A percentile compares a stretch with the other conserved stretches of the same genome.
Conservation (phyloP, 768 basidiomycete species). For the Amanita thiersii region DNA sequence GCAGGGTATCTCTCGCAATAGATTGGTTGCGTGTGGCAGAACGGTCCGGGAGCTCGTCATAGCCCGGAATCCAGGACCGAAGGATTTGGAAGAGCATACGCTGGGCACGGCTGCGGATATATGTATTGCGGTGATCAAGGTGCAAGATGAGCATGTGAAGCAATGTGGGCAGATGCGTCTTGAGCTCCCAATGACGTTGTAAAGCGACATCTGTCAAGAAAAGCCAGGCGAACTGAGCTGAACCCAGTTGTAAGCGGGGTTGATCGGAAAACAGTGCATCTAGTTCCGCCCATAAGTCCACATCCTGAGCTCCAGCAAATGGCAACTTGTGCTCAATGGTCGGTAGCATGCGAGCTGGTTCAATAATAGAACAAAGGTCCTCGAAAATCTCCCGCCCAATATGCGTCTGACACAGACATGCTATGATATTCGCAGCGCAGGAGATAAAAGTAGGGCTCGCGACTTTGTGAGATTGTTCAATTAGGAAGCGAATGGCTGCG, state of each 20-base stretch:
- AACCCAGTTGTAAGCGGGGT: slow-evolving; percentile 62
- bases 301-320: slow-evolving; percentile 54
- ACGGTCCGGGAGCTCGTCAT: slow-evolving; percentile 63
- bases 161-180: slow-evolving; percentile 60
- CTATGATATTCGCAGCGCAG: slow-evolving; percentile 75
- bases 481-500: slow-evolving; percentile 71
- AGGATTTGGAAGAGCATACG: slow-evolving; percentile 81
- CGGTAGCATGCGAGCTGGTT: slow-evolving; percentile 78
- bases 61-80: slow-evolving; percentile 74
- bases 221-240: slow-evolving; percentile 84
- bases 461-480: slow-evolving; percentile 84
- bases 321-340: slow-evolving; percentile 64
- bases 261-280: slow-evolving; percentile 69
- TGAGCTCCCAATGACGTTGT: slow-evolving; percentile 69
- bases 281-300: slow-evolving; percentile 75
- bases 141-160: slow-evolving; percentile 79
- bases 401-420: slow-evolving; percentile 73
- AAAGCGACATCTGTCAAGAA: slow-evolving; percentile 74
- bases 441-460: slow-evolving; percentile 70
- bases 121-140: slow-evolving; percentile 66
- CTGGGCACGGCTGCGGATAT: slow-evolving; percentile 63
- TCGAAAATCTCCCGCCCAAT: slow-evolving; percentile 69
- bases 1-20: slow-evolving; percentile 42
- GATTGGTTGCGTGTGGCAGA: slow-evolving; percentile 36
- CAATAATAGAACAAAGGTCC: slow-evolving; percentile 79